Percentiles rank a stretch among this genome's conserved stretches.
phyloP scores from a whole-genome alignment of 257 asterid genomes.

The Petunia secreta region DNA sequence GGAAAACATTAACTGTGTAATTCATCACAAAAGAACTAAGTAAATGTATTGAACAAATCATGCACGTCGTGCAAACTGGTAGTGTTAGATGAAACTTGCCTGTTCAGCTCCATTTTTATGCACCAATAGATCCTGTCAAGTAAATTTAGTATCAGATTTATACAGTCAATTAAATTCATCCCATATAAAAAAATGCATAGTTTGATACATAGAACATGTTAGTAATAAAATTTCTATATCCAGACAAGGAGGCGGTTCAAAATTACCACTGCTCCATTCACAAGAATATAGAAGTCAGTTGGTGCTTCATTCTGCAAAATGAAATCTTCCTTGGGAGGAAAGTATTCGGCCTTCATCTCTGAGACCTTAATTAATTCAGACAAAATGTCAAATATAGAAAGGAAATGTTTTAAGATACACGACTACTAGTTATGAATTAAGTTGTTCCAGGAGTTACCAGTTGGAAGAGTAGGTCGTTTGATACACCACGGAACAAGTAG shows the following conservation, averaged over 20 bases:
- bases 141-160: constrained; percentile 26
- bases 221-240: neutral
- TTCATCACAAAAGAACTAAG: neutral
- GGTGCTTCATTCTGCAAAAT: constrained; percentile 60
- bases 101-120: constrained; percentile 54
- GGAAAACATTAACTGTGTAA: neutral
- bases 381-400: neutral
- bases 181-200: neutral
- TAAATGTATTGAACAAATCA: neutral
- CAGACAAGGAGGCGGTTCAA: neutral
- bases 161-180: neutral
- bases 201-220: neutral
- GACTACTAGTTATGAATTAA: neutral
- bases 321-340: constrained; percentile 55
- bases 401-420: neutral
- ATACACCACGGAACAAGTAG: constrained; percentile 43
- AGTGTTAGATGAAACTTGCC: constrained; percentile 51
- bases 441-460: constrained; percentile 34
- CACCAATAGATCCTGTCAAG: constrained; percentile 44
- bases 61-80: neutral
- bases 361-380: constrained; percentile 40
- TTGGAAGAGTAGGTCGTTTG: constrained; percentile 47
- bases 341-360: constrained; percentile 59
- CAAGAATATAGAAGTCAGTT: constrained; percentile 53
- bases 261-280: constrained; percentile 53